A percentile compares a stretch with the other conserved stretches of the same genome.
Conservation (phyloP, 306 rosid genomes). For the Cicer chorassanicum region DNA sequence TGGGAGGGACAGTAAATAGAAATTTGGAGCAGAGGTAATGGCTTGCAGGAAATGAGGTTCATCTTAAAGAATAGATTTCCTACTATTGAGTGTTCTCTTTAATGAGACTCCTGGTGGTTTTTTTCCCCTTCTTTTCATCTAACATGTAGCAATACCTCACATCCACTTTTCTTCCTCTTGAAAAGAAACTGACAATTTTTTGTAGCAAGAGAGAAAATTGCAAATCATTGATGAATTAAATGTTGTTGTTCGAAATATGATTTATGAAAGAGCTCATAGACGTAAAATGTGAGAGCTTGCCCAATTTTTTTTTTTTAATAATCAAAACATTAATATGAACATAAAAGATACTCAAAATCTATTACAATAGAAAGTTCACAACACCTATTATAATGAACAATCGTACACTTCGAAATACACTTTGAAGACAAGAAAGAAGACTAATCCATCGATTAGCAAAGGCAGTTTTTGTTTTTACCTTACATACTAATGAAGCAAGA, state of each 20-base stretch:
- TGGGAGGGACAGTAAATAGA: slow-evolving; percentile 44
- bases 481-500: no score
- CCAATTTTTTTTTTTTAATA: no score
- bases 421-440: no score
- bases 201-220: slow-evolving; percentile 50
- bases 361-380: no score
- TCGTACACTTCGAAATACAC: no score
- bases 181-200: slow-evolving; percentile 48
- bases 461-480: no score
- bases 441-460: no score
- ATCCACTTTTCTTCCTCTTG: slow-evolving; percentile 35
- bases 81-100: slow-evolving; percentile 44
- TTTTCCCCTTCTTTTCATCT: slow-evolving; percentile 36
- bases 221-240: slow-evolving; percentile 56
- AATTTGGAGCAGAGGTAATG: slow-evolving; percentile 40
- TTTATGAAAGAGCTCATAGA: slow-evolving; percentile 11
- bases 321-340: no score
- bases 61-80: slow-evolving; percentile 49
- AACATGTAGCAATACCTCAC: slow-evolving; percentile 46
- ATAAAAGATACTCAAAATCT: no score
- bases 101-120: slow-evolving; percentile 43
- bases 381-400: no score
- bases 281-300: not conserved
- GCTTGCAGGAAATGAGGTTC: slow-evolving; percentile 46
- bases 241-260: slow-evolving; percentile 37